These are phyloP conservation scores for Trichoderma afroharzianum DNA, from an alignment of 2,329 filamentous ascomycete genomes.

Conservation along the genomic window DNA sequence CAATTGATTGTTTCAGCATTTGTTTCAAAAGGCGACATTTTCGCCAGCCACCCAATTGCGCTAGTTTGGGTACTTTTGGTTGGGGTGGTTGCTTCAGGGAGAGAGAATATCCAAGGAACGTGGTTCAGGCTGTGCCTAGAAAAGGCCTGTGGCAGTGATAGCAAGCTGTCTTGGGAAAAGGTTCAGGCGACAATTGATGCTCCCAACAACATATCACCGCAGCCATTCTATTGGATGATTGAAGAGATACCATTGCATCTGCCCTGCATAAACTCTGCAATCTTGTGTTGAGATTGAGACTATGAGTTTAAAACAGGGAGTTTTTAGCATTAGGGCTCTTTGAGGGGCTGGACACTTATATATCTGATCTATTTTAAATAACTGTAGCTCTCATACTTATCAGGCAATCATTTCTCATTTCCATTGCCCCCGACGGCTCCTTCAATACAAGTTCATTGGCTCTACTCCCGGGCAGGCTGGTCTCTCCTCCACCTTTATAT, in stretches of 20 bases:
- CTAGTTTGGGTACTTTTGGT: background rate
- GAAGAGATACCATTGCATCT: background rate
- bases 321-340: background rate
- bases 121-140: background rate
- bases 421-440: background rate
- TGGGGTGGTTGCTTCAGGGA: background rate
- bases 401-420: background rate
- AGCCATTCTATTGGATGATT: background rate
- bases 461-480: background rate
- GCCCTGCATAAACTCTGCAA: background rate
- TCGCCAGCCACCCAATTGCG: background rate
- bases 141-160: background rate
- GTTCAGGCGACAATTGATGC: background rate
- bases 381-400: background rate
- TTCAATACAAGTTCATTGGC: background rate
- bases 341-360: background rate
- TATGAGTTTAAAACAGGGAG: background rate
- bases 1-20: background rate
- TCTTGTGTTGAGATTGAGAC: background rate
- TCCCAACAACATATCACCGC: background rate
- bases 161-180: background rate
- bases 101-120: background rate
- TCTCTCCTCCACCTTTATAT: background rate
- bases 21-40: background rate
- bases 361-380: background rate